Base-by-base conservation (phyloP, 768 basidiomycete genomes). In the Aureoboletus auriporus region DNA sequence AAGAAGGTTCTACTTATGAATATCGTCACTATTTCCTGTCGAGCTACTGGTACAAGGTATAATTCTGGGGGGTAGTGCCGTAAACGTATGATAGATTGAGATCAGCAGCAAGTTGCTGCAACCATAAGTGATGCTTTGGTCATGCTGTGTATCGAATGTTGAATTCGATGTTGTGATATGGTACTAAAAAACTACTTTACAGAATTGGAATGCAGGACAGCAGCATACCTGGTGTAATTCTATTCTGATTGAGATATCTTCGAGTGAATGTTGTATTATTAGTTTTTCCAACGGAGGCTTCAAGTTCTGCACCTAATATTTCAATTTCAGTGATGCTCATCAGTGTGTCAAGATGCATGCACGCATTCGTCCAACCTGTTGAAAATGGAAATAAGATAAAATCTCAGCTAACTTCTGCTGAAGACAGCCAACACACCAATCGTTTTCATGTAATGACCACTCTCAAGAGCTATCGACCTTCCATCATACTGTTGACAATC, bases 361-460 rank as follows among this genome's bases (percentile, higher is more conserved):
- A 66, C 73, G 37, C 58, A 84, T 86, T 83, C 72, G 86, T 69
- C 79, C 82, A 90, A 7, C 84, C 67, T 64, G 29, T 20, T n/a
- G n/a, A 23, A 39, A 35, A 20, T 33, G n/a, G n/a, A n/a, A n/a
- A 37, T 36, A 1, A 39, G 7, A n/a, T n/a, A n/a, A n/a, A n/a
- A n/a, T n/a, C 33, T 16, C 1, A 27, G 27, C 16, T 8, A 27
- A 20, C 16, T 2, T 17, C 4, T 28, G 29, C 23, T 16, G 5
- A 20, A 26, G 37, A 14, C 1, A 13, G 12, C 8, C 9, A 13
- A 42, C 77, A 11, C 40, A 85, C 89, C 91, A 46, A 94, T 72
- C 8, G 93, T 96, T 69, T 96, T 93, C 84, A 95, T 88, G 62
- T 94, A 95, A 23, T 90, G 74, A n/a, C 93, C 88, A 54, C 89